Evolutionary conservation across 1,284 basidiomycete genomes (phyloP).

Genomic region (Ustilago lituana): DNA sequence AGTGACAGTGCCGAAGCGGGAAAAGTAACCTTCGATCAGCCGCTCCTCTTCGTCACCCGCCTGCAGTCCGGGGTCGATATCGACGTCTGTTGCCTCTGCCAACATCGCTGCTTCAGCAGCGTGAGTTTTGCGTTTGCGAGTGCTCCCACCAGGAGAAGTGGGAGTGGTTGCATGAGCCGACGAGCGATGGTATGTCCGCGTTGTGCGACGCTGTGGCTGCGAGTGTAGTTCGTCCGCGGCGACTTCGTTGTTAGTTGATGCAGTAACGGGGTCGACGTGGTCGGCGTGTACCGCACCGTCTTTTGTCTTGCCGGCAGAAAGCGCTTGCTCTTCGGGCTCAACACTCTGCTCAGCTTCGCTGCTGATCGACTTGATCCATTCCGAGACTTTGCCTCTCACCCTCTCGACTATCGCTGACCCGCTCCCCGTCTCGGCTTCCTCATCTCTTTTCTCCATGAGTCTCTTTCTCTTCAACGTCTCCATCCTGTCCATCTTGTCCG

Average conservation of each 20-base stretch:
- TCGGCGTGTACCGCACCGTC: no score
- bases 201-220: no score
- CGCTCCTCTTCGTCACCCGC: background rate
- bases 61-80: constrained; percentile 10
- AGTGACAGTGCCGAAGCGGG: constrained; percentile 32
- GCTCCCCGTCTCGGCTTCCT: constrained; percentile 5
- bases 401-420: constrained; percentile 20
- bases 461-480: no score
- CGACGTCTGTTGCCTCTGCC: background rate
- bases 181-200: no score
- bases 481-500: background rate
- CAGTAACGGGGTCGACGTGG: no score
- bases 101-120: background rate
- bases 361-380: constrained; percentile 35
- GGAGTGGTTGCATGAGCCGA: no score
- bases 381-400: constrained; percentile 25
- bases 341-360: constrained; percentile 16
- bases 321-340: background rate
- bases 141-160: no score
- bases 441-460: background rate
- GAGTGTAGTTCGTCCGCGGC: no score
- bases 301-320: background rate
- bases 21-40: constrained; percentile 18
- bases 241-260: no score
- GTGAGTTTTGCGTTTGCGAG: background rate